Evolutionary conservation across 106 monocot genomes (phyloP).

Genomic region (Triglochin maritima): DNA sequence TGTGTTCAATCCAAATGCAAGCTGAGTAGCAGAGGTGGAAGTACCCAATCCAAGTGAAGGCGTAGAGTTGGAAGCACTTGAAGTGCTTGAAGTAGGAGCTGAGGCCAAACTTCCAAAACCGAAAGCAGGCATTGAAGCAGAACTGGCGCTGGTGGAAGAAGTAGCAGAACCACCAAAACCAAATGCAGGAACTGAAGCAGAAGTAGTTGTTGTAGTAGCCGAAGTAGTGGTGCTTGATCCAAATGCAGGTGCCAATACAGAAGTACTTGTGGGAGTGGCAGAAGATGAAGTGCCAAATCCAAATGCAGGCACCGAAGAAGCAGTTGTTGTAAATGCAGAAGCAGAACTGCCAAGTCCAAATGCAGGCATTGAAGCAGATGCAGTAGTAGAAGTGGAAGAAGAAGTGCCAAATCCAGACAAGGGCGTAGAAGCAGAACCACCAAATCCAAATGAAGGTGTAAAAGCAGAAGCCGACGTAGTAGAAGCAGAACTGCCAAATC

Average conservation of each 20-base stretch:
- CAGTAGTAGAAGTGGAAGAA: not conserved
- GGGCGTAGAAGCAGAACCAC: not conserved
- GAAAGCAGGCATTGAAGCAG: not conserved
- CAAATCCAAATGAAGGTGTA: not conserved
- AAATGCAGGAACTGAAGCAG: not conserved
- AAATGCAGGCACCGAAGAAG: slow-evolving; percentile 6
- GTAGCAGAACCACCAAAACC: not conserved
- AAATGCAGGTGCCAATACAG: not conserved
- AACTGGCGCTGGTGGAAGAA: not conserved
- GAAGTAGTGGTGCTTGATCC: slow-evolving; percentile 1
- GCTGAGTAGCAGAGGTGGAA: slow-evolving; percentile 12
- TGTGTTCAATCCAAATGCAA: slow-evolving; percentile 8
- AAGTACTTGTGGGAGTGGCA: slow-evolving; percentile 2
- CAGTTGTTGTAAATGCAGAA: slow-evolving; percentile 7
- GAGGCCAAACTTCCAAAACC: not conserved
- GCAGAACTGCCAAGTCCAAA: not conserved
- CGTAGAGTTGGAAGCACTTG: not conserved
- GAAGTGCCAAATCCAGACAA: not conserved
- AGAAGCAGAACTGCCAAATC: slow-evolving; percentile 1
- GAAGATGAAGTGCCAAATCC: not conserved
- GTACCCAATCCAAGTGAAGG: slow-evolving; percentile 9
- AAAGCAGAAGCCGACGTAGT: not conserved
- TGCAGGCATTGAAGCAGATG: not conserved
- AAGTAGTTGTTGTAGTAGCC: not conserved
- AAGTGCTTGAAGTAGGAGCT: not conserved